Evolutionary conservation across 75 land plant genomes (phyloP), one percentile per base, ranked within the genome.

Genomic region (Chamaecyparis obtusa): DNA sequence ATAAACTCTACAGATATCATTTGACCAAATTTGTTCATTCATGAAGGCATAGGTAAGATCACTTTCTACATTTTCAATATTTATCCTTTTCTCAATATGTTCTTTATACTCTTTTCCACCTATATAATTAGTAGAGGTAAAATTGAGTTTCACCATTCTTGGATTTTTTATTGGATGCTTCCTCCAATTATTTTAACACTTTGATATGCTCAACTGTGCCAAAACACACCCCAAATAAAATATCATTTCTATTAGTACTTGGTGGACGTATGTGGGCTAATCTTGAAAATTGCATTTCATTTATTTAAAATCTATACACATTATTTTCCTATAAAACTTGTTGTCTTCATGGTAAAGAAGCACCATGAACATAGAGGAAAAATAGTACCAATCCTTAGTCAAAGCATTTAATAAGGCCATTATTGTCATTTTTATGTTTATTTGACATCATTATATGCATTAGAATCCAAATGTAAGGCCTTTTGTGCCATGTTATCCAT

Each of bases 31-130:
- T 86, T 96, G 16, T 95, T 94, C 67, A 92, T 96, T 78, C 91
- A 94, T 33, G 98, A 96, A 90, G 95, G 97, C 81, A 96, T 96
- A 88, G 96, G 97, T 96, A 84, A 51, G 88, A 81, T 86, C 57
- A 13, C 35, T 60, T 11, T 32, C 35, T 71, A 13, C 75, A 60
- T 60, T 71, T 11, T 9, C 3, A 9, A 30, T 11, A 11, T 9
- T 71, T n/a, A n/a, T n/a, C 30, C 9, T 0, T 71, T 27, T 71
- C 5, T n/a, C 30, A 30, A n/a, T 30, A 71, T 71, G 9, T 10
- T 33, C 33, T 71, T 71, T 13, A 71, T 71, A 33, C 74, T 30
- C 19, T 71, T 71, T 71, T 71, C 74, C 30, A n/a, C 32, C 11
- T 30, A 32, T 30, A 30, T 71, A 2, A n/a, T 30, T 10, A 1